These are phyloP conservation scores for Alternaria hordeiaustralica DNA, from an alignment of 2,329 filamentous ascomycete species.

Conservation along the genomic window DNA sequence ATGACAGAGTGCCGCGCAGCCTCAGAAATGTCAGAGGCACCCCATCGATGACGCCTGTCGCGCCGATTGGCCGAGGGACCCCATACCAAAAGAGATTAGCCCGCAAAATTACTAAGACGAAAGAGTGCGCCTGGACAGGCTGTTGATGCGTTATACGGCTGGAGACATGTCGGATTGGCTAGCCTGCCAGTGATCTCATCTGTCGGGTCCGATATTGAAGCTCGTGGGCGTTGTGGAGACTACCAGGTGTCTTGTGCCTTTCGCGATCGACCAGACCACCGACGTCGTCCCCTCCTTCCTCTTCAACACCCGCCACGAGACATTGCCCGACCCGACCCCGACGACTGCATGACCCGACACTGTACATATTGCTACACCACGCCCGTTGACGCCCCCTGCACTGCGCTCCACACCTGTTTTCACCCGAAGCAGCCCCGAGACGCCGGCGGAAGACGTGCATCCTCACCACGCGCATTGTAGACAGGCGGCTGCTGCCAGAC, in stretches of 20 bases:
- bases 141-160: constrained; percentile 3
- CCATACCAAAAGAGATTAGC: constrained; percentile 19
- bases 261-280: constrained; percentile 19
- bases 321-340: constrained; percentile 11
- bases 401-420: constrained; percentile 8
- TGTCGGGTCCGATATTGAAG: constrained; percentile 10
- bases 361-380: constrained; percentile 1
- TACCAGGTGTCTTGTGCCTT: constrained; percentile 16
- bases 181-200: constrained; percentile 2
- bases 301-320: constrained; percentile 17
- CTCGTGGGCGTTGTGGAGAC: constrained; percentile 18
- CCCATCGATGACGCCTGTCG: constrained; percentile 19
- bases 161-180: constrained; percentile 6
- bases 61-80: constrained; percentile 28
- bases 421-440: constrained; percentile 31
- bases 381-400: constrained; percentile 9
- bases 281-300: constrained; percentile 22
- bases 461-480: constrained; percentile 22
- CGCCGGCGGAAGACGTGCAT: constrained; percentile 31
- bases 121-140: constrained; percentile 14
- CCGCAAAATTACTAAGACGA: constrained; percentile 29
- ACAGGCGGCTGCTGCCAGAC: constrained; percentile 17
- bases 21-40: constrained; percentile 22
- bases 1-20: constrained; percentile 2
- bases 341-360: constrained; percentile 10